Percentiles rank a stretch among this genome's conserved stretches.
phyloP scores from a whole-genome alignment of 2,329 filamentous ascomycete genomes.

The Gremmenia infestans region DNA sequence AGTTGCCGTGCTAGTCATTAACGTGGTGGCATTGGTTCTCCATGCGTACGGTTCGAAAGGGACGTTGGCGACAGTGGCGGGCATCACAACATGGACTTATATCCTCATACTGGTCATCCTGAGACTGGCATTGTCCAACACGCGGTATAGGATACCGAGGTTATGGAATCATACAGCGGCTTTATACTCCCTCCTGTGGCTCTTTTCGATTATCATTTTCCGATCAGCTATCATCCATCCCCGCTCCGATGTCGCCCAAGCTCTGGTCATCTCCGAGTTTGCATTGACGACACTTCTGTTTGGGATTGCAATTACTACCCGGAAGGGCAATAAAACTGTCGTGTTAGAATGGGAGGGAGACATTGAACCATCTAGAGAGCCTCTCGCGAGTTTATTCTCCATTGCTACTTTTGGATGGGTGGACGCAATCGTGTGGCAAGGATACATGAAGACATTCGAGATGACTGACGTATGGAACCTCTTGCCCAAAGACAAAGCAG shows the following conservation, averaged over 20 bases:
- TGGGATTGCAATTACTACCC: constrained; percentile 70
- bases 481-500: constrained; percentile 81
- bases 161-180: constrained; percentile 91
- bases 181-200: constrained; percentile 80
- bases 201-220: constrained; percentile 71
- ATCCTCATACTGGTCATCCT: constrained; percentile 67
- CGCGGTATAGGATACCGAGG: constrained; percentile 60
- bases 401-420: constrained; percentile 87
- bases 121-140: constrained; percentile 63
- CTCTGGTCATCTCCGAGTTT: constrained; percentile 70
- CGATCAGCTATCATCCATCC: constrained; percentile 81
- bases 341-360: constrained; percentile 84
- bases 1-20: constrained; percentile 64
- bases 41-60: constrained; percentile 54
- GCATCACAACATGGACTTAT: constrained; percentile 75
- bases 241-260: constrained; percentile 54
- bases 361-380: constrained; percentile 81
- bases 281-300: constrained; percentile 68
- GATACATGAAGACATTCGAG: constrained; percentile 79
- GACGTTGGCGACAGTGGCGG: constrained; percentile 56
- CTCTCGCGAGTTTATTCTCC: constrained; percentile 82
- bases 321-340: constrained; percentile 88
- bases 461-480: constrained; percentile 90
- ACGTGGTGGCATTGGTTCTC: constrained; percentile 58
- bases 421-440: constrained; percentile 81